Percentiles rank a stretch among this genome's conserved stretches.
These are phyloP conservation scores for Exophiala mesophila DNA, from an alignment of 2,329 filamentous ascomycete genomes.

Conservation along the genomic window DNA sequence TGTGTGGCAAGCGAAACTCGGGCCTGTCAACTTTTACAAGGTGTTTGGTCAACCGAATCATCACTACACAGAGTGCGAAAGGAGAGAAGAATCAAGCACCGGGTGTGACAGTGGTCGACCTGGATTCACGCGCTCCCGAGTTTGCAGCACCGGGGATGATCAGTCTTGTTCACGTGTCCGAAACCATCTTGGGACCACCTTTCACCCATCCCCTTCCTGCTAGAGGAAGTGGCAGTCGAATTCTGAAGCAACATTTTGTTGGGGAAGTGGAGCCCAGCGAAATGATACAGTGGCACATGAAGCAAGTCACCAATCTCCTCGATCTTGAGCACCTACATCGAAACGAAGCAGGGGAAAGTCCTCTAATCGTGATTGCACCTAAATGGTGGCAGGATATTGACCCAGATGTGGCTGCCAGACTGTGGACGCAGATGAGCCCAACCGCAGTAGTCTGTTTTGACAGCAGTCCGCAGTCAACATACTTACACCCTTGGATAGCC, in stretches of 20 bases:
- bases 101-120: constrained; percentile 52
- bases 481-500: constrained; percentile 38
- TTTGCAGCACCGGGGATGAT: constrained; percentile 56
- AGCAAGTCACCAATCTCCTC: constrained; percentile 50
- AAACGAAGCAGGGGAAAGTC: constrained; percentile 38
- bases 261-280: constrained; percentile 51
- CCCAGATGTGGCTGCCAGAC: constrained; percentile 43
- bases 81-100: constrained; percentile 21
- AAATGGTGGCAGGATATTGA: constrained; percentile 53
- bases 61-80: constrained; percentile 31
- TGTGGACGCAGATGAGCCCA: constrained; percentile 44
- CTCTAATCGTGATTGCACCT: constrained; percentile 54
- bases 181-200: constrained; percentile 51
- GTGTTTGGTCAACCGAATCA: constrained; percentile 51
- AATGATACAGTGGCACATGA: constrained; percentile 52
- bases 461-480: constrained; percentile 43
- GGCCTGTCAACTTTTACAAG: constrained; percentile 59
- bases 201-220: constrained; percentile 46
- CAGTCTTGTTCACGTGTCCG: constrained; percentile 49
- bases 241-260: constrained; percentile 51
- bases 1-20: constrained; percentile 52
- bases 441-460: constrained; percentile 53
- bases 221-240: constrained; percentile 18
- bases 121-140: constrained; percentile 57
- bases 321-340: constrained; percentile 42